Evolutionary conservation across 495 filamentous ascomycete genomes (phyloP).

Genomic region (Hypoxylon fuscum): DNA sequence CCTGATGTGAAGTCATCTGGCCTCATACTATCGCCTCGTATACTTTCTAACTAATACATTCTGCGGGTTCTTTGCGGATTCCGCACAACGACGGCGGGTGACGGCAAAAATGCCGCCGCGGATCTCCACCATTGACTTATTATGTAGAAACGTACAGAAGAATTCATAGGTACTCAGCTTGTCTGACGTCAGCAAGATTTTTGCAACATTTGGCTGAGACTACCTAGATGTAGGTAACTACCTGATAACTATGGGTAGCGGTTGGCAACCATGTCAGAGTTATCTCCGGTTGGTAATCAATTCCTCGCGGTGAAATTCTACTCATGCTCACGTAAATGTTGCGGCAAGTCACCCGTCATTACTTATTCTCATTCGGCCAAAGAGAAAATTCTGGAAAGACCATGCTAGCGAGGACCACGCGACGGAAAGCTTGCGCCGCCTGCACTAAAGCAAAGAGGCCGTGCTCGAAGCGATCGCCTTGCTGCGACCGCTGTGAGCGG

Average conservation of each 20-base stretch:
- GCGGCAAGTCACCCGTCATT: background rate
- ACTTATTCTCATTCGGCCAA: background rate
- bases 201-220: background rate
- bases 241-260: no score
- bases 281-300: no score
- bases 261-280: no score
- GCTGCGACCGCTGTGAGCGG: constrained; percentile 32
- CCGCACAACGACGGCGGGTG: background rate
- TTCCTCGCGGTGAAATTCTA: no score
- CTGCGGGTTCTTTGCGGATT: no score
- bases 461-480: constrained; percentile 28
- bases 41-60: no score
- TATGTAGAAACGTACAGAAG: background rate
- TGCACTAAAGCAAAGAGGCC: constrained; percentile 34
- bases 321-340: no score
- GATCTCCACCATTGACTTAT: no score
- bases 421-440: constrained; percentile 32
- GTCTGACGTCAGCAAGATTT: background rate
- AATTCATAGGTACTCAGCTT: background rate
- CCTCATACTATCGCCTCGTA: no score
- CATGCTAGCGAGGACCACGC: background rate
- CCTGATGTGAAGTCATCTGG: no score
- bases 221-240: no score
- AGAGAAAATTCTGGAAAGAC: background rate
- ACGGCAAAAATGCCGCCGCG: background rate